Percentiles rank a stretch among this genome's conserved stretches.
Evolutionary conservation across 2,329 filamentous ascomycete genomes (phyloP).

Genomic region (Sporothrix sp.): DNA sequence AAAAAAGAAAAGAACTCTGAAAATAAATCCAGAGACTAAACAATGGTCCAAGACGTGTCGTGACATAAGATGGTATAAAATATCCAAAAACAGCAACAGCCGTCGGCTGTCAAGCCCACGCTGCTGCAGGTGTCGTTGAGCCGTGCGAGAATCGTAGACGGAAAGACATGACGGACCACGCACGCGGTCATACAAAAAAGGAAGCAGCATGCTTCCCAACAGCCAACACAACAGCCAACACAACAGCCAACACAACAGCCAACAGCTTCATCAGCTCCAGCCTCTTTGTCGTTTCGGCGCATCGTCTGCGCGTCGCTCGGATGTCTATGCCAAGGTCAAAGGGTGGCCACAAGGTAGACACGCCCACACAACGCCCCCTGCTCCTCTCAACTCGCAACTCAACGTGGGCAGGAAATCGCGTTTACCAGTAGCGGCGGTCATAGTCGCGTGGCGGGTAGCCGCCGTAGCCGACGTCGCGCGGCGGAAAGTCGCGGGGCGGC

Average conservation of each 20-base stretch:
- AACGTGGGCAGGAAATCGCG: conserved; percentile 1
- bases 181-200: no score
- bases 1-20: background rate
- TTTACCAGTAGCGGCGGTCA: conserved; percentile 24
- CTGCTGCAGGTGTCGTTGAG: no score
- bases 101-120: no score
- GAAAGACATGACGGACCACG: no score
- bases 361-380: background rate
- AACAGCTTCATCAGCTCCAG: no score
- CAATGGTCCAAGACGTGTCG: background rate
- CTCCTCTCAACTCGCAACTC: background rate
- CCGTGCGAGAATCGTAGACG: no score
- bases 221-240: no score
- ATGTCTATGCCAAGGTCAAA: conserved; percentile 3
- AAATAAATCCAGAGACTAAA: background rate
- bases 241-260: no score
- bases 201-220: no score
- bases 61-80: background rate
- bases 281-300: no score
- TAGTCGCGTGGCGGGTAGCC: conserved; percentile 36
- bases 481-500: conserved; percentile 27
- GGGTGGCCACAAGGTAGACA: background rate
- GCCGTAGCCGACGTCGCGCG: conserved; percentile 36
- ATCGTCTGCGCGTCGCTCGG: no score
- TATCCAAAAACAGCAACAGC: background rate